Evolutionary conservation across 805 yeast genomes (phyloP).

Genomic region (Pichia eremophila): DNA sequence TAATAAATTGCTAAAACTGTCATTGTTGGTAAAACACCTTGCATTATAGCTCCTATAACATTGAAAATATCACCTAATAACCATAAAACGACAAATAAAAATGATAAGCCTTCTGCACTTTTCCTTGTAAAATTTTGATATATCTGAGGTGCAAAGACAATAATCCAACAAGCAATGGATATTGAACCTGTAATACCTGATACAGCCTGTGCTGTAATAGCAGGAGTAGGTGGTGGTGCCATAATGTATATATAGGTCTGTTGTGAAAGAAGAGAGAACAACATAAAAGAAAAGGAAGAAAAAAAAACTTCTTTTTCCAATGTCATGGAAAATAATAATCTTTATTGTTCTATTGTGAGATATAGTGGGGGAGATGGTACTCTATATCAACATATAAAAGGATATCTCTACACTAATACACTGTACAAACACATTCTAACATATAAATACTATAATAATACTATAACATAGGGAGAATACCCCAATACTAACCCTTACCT

Average conservation of each 20-base stretch:
- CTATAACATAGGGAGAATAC: no score
- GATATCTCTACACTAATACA: no score
- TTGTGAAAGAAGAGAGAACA: no score
- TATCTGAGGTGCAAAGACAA: conserved; percentile 94
- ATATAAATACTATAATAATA: no score
- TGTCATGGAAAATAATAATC: no score
- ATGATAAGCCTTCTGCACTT: conserved; percentile 82
- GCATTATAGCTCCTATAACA: conserved; percentile 82
- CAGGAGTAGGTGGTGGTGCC: conserved; percentile 61
- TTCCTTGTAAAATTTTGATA: conserved; percentile 83
- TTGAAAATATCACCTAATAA: conserved; percentile 89
- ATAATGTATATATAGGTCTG: conserved; percentile 11
- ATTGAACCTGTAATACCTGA: conserved; percentile 80
- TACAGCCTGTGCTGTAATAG: conserved; percentile 58
- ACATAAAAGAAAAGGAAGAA: no score
- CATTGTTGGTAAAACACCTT: conserved; percentile 92
- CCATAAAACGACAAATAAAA: conserved; percentile 84
- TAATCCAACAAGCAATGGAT: conserved; percentile 95
- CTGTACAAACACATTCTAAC: no score
- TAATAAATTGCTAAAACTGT: conserved; percentile 85
- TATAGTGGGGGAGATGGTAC: not conserved
- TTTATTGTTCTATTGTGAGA: not conserved
- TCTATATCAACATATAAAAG: no score
- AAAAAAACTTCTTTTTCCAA: not conserved
- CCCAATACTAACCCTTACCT: no score